Percentiles rank a stretch among this genome's conserved stretches.
Evolutionary conservation across 805 yeast species (phyloP).

Genomic region (Saccharomycopsis amapae): DNA sequence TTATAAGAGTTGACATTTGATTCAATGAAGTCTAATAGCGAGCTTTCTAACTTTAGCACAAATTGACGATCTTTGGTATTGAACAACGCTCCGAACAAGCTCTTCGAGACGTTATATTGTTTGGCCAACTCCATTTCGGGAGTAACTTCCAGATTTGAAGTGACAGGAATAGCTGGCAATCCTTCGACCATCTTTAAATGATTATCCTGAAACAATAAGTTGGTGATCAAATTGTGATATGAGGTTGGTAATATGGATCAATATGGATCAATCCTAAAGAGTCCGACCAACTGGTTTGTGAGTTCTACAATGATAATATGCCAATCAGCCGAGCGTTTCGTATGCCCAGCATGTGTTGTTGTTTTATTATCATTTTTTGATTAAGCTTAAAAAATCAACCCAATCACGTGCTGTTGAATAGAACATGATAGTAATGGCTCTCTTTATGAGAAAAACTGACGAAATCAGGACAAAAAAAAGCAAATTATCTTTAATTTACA

Average conservation of each 20-base stretch:
- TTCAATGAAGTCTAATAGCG: conserved; percentile 39
- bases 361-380: no score
- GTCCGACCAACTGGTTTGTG: no score
- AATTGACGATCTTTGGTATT: conserved; percentile 43
- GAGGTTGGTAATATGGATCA: no score
- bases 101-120: conserved; percentile 25
- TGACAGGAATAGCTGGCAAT: conserved; percentile 3
- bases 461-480: neutral
- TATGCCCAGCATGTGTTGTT: no score
- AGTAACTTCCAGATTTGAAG: neutral
- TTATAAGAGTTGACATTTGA: conserved; percentile 36
- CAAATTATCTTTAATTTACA: no score
- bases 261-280: no score
- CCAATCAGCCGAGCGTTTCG: no score
- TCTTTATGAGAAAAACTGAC: neutral
- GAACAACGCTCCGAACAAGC: conserved; percentile 35
- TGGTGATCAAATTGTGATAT: no score
- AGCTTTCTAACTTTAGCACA: conserved; percentile 42
- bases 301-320: no score
- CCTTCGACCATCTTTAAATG: conserved; percentile 1
- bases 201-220: no score
- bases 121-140: conserved; percentile 2
- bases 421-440: neutral
- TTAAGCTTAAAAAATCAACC: no score
- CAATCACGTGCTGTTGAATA: no score